Percentiles rank a stretch among this genome's conserved stretches.
Conservation (phyloP, 129 eudicot species). For the Flaveria trinervia region DNA sequence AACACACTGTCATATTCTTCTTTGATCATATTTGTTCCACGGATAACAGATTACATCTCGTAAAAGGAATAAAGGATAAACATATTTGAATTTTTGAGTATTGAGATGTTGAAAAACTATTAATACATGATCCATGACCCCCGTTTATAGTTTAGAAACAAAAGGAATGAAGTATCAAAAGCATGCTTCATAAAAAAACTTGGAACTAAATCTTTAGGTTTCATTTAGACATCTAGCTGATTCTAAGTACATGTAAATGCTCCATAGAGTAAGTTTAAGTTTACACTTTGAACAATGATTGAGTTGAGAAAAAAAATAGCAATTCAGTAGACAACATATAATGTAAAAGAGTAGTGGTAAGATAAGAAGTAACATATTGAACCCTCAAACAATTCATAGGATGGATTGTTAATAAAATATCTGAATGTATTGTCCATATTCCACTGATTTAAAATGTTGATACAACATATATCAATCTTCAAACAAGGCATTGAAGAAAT, state of each 20-base stretch:
- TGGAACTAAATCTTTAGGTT: background rate
- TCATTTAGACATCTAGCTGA: slow-evolving; percentile 9
- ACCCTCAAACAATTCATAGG: background rate
- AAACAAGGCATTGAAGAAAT: background rate
- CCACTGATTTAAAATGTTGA: background rate
- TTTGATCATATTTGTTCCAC: slow-evolving; percentile 18
- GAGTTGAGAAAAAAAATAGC: background rate
- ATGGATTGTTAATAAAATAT: background rate
- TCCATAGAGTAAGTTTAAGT: slow-evolving; percentile 1
- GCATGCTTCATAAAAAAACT: slow-evolving; percentile 11
- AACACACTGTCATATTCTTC: slow-evolving; percentile 57
- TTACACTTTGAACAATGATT: slow-evolving; percentile 9
- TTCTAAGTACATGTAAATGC: background rate
- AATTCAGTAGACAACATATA: slow-evolving; percentile 9
- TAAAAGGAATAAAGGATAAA: background rate
- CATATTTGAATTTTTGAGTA: background rate
- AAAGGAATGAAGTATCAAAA: background rate
- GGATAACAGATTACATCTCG: slow-evolving; percentile 7
- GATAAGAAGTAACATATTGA: background rate
- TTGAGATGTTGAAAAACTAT: background rate
- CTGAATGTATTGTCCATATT: background rate
- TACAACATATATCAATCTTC: background rate
- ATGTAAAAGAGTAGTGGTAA: background rate
- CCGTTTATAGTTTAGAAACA: slow-evolving; percentile 2
- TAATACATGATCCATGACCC: slow-evolving; percentile 11